A percentile compares a stretch with the other conserved stretches of the same genome.
phyloP scores from a whole-genome alignment of 805 yeast genomes.

The Jamesozyma spencerorum region DNA sequence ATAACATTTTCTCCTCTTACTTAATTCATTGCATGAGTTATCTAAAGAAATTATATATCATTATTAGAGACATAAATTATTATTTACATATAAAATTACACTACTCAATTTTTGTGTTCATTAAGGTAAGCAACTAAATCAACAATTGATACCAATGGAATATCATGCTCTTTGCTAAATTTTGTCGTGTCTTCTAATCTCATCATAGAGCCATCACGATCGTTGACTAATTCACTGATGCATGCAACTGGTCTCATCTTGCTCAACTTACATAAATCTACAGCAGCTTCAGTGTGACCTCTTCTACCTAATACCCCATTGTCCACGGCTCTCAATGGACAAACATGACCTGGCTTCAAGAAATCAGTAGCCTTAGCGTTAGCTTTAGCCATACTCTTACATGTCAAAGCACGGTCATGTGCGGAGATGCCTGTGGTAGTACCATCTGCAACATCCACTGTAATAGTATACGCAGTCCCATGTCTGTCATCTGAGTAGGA shows the following conservation, averaged over 20 bases:
- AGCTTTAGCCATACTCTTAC: slow-evolving; percentile 52
- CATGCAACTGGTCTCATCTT: slow-evolving; percentile 81
- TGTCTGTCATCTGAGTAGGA: slow-evolving; percentile 62
- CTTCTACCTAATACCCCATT: slow-evolving; percentile 74
- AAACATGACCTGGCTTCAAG: slow-evolving; percentile 86
- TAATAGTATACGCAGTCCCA: slow-evolving; percentile 93
- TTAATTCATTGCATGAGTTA: too few species aligned
- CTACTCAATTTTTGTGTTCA: not conserved
- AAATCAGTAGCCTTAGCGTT: slow-evolving; percentile 52
- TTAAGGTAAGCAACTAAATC: slow-evolving; percentile 49
- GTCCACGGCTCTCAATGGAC: slow-evolving; percentile 84
- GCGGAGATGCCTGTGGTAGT: slow-evolving; percentile 97
- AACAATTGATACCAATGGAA: slow-evolving; percentile 74
- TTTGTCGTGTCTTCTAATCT: slow-evolving; percentile 75
- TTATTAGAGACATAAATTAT: too few species aligned
- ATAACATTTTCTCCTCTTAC: too few species aligned
- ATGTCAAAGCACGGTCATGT: slow-evolving; percentile 83
- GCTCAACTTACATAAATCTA: slow-evolving; percentile 70
- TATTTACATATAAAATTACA: too few species aligned
- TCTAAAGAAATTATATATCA: too few species aligned
- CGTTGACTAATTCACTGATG: slow-evolving; percentile 89
- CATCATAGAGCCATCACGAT: slow-evolving; percentile 95
- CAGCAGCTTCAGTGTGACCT: slow-evolving; percentile 97
- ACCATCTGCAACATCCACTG: slow-evolving; percentile 77
- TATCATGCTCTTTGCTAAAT: slow-evolving; percentile 51